Conservation (phyloP, 2,329 filamentous ascomycete genomes). For the Hypocrella siamensis region DNA sequence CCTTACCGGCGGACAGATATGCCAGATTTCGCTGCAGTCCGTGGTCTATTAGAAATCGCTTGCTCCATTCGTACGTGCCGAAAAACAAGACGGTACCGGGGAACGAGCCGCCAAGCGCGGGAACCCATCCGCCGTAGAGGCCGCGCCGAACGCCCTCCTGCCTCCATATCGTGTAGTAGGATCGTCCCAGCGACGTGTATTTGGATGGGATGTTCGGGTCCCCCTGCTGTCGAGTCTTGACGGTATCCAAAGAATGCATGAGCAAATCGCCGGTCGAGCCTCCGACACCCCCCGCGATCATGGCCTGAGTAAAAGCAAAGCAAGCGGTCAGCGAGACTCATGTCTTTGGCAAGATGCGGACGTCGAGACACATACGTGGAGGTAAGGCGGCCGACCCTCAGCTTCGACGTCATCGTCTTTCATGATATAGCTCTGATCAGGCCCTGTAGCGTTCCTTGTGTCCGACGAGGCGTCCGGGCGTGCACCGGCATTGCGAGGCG, state of each 20-base stretch:
- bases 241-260: conserved; percentile 97
- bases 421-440: conserved; percentile 16
- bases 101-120: conserved; percentile 82
- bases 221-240: conserved; percentile 95
- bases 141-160: conserved; percentile 81
- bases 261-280: conserved; percentile 90
- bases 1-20: conserved; percentile 67
- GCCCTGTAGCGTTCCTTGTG: conserved; percentile 9
- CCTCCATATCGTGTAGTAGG: conserved; percentile 82
- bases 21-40: conserved; percentile 71
- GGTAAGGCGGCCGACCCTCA: conserved; percentile 27
- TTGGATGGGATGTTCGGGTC: conserved; percentile 86
- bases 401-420: conserved; percentile 21
- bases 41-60: conserved; percentile 70
- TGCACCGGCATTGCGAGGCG: conserved; percentile 18
- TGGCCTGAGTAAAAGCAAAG: conserved; percentile 42
- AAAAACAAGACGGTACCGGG: conserved; percentile 92
- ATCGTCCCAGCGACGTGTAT: conserved; percentile 79
- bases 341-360: neutral
- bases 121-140: conserved; percentile 84
- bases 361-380: conserved; percentile 19
- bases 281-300: conserved; percentile 87
- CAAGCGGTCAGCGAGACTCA: neutral
- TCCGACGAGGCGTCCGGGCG: conserved; percentile 11
- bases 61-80: conserved; percentile 90